Evolutionary conservation across 73 alveolate genomes (phyloP), one percentile per base, ranked within the genome.

Genomic region (Paraurostyla sp.): DNA sequence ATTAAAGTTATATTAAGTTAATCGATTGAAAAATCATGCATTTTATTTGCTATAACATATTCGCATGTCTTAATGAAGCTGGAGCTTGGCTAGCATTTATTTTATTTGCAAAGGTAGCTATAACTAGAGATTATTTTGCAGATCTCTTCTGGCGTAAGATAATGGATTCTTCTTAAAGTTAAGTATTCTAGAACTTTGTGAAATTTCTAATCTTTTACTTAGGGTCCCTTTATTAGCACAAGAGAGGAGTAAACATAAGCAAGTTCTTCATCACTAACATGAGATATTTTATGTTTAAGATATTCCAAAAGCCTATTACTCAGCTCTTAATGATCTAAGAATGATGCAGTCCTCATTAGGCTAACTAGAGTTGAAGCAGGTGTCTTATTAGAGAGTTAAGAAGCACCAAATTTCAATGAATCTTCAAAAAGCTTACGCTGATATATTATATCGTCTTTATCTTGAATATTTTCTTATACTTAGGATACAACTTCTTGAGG

Each of bases 21-120:
- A 50, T 73, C 29, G 1, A 35, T 11, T 13, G 43, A 43, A 16
- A 73, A 73, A 25, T 73, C 87, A 27, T 40, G 71, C 33, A 73
- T 32, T 29, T 73, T 73, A 73, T 73, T 73, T 15, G 29, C 32
- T 6, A 73, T 25, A 1, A 73, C 71, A 73, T 30, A 73, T 27
- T 73, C 87, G 13, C 41, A 45, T 16, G 87, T 73, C 59, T 73
- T 73, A 45, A 73, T 50, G 50, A 73, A 73, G 48, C 87, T 73
- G 11, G 50, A 43, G 32, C 65, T 30, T 4, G 51, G 33, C 30
- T 16, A 27, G 15, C 18, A 13, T 33, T 73, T 73, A 11, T 13
- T 30, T 30, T 73, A 27, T 7, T 18, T 30, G 87, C 87, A 73
- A 30, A 73, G 33, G 27, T 73, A 73, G n/a, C 60, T 36, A 25